A percentile compares a stretch with the other conserved stretches of the same genome.
These are phyloP conservation scores for Ilyonectria robusta DNA, from an alignment of 2,329 filamentous ascomycete species.

Conservation along the genomic window DNA sequence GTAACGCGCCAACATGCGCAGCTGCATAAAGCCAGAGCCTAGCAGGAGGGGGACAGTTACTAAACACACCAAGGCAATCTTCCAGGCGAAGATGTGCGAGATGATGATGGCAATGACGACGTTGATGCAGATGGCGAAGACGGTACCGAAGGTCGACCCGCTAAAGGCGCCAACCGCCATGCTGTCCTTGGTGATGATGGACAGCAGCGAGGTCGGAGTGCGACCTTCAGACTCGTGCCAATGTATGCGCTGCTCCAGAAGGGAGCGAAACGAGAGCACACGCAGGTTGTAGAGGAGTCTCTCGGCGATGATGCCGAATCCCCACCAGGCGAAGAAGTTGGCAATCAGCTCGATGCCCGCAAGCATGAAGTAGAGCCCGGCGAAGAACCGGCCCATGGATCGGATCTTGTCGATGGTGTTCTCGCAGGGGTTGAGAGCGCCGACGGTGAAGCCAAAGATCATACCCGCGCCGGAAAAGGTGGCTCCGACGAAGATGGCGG, in stretches of 20 bases:
- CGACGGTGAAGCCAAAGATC: constrained; percentile 60
- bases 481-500: constrained; percentile 67
- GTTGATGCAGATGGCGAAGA: constrained; percentile 77
- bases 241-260: constrained; percentile 75
- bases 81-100: constrained; percentile 81
- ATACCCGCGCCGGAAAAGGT: constrained; percentile 68
- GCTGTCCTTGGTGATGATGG: constrained; percentile 78
- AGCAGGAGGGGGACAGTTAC: constrained; percentile 77
- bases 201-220: constrained; percentile 73
- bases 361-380: constrained; percentile 69
- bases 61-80: constrained; percentile 80
- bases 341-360: constrained; percentile 62
- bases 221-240: constrained; percentile 77
- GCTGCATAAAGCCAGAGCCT: constrained; percentile 77
- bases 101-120: constrained; percentile 77
- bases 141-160: constrained; percentile 77
- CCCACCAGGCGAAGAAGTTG: constrained; percentile 69
- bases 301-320: constrained; percentile 68
- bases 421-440: constrained; percentile 61
- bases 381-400: constrained; percentile 61
- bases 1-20: constrained; percentile 73
- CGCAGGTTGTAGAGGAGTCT: constrained; percentile 74
- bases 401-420: constrained; percentile 55
- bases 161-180: constrained; percentile 76
- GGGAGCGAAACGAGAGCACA: constrained; percentile 72